A percentile compares a stretch with the other conserved stretches of the same genome.
These are phyloP conservation scores for Hypoxylon sp. DNA, from an alignment of 2,329 filamentous ascomycete species.

Conservation along the genomic window DNA sequence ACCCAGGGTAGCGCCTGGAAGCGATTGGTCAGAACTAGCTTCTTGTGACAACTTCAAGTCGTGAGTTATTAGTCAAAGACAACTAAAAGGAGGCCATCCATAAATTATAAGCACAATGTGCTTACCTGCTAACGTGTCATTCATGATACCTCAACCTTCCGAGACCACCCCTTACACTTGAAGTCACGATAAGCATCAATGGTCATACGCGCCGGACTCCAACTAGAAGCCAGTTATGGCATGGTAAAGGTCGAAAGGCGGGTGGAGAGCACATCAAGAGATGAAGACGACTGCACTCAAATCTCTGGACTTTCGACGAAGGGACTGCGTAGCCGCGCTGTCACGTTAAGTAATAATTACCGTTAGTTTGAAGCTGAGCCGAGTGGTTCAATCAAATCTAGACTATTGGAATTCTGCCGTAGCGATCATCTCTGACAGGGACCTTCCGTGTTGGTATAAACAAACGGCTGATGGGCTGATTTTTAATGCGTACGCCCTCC, in stretches of 20 bases:
- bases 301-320: background rate
- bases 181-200: constrained; percentile 2
- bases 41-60: constrained; percentile 39
- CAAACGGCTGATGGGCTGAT: constrained; percentile 12
- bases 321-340: background rate
- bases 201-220: background rate
- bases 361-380: background rate
- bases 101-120: constrained; percentile 11
- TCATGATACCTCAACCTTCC: constrained; percentile 4
- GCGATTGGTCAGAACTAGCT: constrained; percentile 31
- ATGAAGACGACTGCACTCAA: background rate
- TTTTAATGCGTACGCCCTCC: background rate
- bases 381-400: background rate
- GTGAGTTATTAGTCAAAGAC: constrained; percentile 32
- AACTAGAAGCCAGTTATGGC: background rate
- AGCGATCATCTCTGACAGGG: background rate
- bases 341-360: background rate
- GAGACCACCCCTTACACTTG: background rate
- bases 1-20: constrained; percentile 31
- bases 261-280: background rate
- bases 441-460: constrained; percentile 14
- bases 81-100: constrained; percentile 37
- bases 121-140: constrained; percentile 13
- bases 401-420: background rate
- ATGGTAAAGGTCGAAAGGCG: background rate